Evolutionary conservation across 371 early-diverging fungal genomes (phyloP), one percentile per base, ranked within the genome.

Genomic region (Actinomortierella wolfii): DNA sequence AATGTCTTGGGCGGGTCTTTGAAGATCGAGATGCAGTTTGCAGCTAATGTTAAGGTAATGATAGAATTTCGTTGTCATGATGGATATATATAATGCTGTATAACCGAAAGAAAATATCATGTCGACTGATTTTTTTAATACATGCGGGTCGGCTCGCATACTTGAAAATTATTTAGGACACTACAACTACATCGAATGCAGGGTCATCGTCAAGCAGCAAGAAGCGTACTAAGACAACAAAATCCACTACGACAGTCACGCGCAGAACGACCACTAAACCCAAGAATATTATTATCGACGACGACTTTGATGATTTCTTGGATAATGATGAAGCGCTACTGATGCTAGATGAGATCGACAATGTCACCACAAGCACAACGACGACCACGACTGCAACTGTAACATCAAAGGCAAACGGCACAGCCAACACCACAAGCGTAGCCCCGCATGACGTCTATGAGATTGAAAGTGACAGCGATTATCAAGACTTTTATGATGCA

Each of bases 1-100:
- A 69, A 68, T n/a, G 77, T 83, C 14, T 24, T 68, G 40, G 76
- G 78, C 28, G 81, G 82, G 15, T 67, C 77, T 42, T 47, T 74
- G 56, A 65, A 69, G 11, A 59, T 84, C 9, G 55, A 64, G 28
- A 61, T 84, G 57, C 67, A 59, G 8, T 67, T 82, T 53, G 67
- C 64, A 5, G 47, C 70, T 8, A 54, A 49, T 34, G 34, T 61
- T 1, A 56, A 52, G 26, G 51, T 34, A 34, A 34, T 4, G 11
- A 34, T 34, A 11, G n/a, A n/a, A n/a, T n/a, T n/a, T n/a, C n/a
- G n/a, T n/a, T n/a, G n/a, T n/a, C n/a, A n/a, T n/a, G n/a, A n/a
- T 11, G 34, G 34, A 34, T 34, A 34, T 34, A 11, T n/a, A n/a
- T n/a, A n/a, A n/a, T n/a, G n/a, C n/a, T n/a, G n/a, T n/a, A n/a